A percentile compares a stretch with the other conserved stretches of the same genome.
phyloP scores from a whole-genome alignment of 345 rosid genomes.

The Moringa oleifera region DNA sequence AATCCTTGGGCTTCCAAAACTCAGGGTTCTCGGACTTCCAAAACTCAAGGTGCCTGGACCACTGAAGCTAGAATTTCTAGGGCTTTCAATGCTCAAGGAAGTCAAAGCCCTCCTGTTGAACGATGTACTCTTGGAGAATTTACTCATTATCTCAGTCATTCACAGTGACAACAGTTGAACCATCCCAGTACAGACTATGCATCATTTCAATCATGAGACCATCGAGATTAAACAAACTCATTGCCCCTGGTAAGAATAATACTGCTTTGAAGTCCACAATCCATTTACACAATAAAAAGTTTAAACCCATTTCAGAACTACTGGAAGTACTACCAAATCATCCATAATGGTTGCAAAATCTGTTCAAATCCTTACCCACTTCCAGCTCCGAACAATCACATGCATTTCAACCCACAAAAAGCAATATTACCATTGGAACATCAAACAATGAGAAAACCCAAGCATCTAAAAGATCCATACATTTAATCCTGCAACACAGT shows the following conservation, averaged over 20 bases:
- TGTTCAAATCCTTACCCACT: slow-evolving; percentile 8
- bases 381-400: slow-evolving; percentile 10
- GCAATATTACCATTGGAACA: slow-evolving; percentile 1
- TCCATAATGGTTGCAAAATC: slow-evolving; percentile 9
- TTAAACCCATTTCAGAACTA: slow-evolving; percentile 7
- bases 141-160: slow-evolving; percentile 39
- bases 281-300: slow-evolving; percentile 10
- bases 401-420: slow-evolving; percentile 5
- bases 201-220: slow-evolving; percentile 19
- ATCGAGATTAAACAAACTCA: slow-evolving; percentile 13
- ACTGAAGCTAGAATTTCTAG: slow-evolving; percentile 23
- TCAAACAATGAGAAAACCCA: not conserved
- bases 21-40: slow-evolving; percentile 28
- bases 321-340: slow-evolving; percentile 10
- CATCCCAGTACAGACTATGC: slow-evolving; percentile 11
- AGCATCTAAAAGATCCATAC: not conserved
- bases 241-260: not conserved
- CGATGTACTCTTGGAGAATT: slow-evolving; percentile 41
- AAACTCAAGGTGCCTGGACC: slow-evolving; percentile 39
- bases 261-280: slow-evolving; percentile 9
- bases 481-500: not conserved
- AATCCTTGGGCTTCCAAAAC: slow-evolving; percentile 31
- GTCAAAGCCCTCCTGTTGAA: slow-evolving; percentile 41
- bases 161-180: slow-evolving; percentile 12
- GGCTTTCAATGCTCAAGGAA: slow-evolving; percentile 26